These are phyloP conservation scores for Ceratobasidium sp. DNA, from an alignment of 1,284 basidiomycete species.

Conservation along the genomic window DNA sequence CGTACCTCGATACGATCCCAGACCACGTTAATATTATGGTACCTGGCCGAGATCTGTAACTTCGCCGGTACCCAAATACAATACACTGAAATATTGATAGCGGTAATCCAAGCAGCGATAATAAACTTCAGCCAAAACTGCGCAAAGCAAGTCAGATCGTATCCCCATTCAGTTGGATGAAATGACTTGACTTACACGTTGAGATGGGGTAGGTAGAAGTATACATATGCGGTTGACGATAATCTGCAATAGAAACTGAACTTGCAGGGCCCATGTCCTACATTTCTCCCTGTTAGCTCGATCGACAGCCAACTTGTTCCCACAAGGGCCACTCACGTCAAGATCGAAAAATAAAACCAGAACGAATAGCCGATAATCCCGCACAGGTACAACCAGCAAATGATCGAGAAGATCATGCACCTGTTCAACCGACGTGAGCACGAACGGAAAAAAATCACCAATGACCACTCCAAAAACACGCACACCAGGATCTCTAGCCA, in stretches of 20 bases:
- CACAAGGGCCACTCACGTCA: constrained; percentile 38
- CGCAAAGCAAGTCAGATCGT: neutral
- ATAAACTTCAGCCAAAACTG: constrained; percentile 49
- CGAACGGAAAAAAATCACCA: neutral
- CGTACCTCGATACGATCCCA: constrained; percentile 48
- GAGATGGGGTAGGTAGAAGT: constrained; percentile 21
- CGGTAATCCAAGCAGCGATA: constrained; percentile 46
- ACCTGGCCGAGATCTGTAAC: constrained; percentile 46
- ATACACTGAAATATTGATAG: constrained; percentile 49
- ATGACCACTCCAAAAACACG: neutral
- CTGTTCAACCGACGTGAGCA: neutral
- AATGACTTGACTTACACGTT: constrained; percentile 1
- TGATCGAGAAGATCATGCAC: constrained; percentile 41
- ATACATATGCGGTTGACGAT: constrained; percentile 49
- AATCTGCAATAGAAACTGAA: constrained; percentile 50
- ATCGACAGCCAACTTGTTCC: neutral
- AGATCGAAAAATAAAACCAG: constrained; percentile 48
- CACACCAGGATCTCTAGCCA: constrained; percentile 42
- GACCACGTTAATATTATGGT: constrained; percentile 45
- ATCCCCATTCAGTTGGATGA: neutral
- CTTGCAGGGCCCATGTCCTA: constrained; percentile 44
- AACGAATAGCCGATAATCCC: constrained; percentile 47
- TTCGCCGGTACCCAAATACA: constrained; percentile 51
- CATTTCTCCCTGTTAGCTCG: neutral
- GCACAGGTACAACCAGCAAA: constrained; percentile 50